Base-by-base conservation (phyloP, 176 grass and related monocot genomes). In the Triticum turgidum region DNA sequence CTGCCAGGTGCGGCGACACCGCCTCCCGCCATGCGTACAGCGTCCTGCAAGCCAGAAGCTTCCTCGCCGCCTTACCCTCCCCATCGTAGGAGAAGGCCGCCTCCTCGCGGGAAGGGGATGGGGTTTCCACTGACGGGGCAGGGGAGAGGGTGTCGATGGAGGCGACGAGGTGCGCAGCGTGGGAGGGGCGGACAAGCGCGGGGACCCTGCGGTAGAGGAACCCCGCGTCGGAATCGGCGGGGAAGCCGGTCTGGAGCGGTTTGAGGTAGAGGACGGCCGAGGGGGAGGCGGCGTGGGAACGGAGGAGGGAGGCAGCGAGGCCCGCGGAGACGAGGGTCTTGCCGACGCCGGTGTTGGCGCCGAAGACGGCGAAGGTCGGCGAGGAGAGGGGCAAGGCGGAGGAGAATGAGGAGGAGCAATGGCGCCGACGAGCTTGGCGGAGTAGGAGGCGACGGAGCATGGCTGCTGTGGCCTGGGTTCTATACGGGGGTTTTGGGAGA, bases 271-370 rank as follows among this genome's bases (percentile, higher is more conserved):
- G 14, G 6, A 98, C 78, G 9, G 88, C 66, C 14, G 86, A 86
- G 18, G 86, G 39, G 35, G 65, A 56, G 21, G 81, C 24, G 82
- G 75, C 58, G 4, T 49, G 65, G 68, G 83, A 83, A 66, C 29
- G 52, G 81, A 95, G 86, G 27, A 94, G 77, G 32, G 93, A 86
- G 34, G 89, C 87, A 64, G 87, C 90, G 61, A 98, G 91, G 13
- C 96, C 96, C 30, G 93, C 83, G 73, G 91, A 98, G 58, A 95
- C 91, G 63, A 96, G 86, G 47, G 96, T 98, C 84, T 98, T 98
- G 81, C 96, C 96, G 41, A 98, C 91, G 83, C 88, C 96, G 3
- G 96, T 98, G 88, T 98, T 98, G 79, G 93, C 87, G 51, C 96
- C 96, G 86, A 89, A 98, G 7, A 98, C 32, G 59, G 88, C 67